Evolutionary conservation across 176 grass and related monocot species (phyloP).

Genomic region (Oryza meridionalis): DNA sequence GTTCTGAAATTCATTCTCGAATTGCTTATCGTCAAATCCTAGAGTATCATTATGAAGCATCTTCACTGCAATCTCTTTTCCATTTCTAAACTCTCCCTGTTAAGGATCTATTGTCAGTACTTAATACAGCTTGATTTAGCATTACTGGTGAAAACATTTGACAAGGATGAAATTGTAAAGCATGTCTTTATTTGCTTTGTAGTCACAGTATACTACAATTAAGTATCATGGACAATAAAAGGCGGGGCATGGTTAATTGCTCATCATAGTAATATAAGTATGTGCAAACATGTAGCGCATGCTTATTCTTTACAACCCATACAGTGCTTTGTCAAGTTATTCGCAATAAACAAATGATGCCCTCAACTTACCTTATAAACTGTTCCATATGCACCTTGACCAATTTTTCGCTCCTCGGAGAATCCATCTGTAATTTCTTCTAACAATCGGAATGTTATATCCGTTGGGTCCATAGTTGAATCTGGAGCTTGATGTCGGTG

Average conservation of each 20-base stretch:
- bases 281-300: not conserved
- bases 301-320: not conserved
- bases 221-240: not conserved
- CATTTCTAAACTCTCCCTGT: not conserved
- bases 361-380: slow-evolving; percentile 43
- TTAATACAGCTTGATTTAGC: not conserved
- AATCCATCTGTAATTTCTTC: slow-evolving; percentile 16
- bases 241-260: not conserved
- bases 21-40: not conserved
- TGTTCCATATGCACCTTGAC: slow-evolving; percentile 37
- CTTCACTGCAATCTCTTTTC: not conserved
- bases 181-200: no score
- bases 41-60: not conserved
- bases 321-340: not conserved
- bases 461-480: not conserved
- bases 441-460: slow-evolving; percentile 28
- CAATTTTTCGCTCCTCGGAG: not conserved
- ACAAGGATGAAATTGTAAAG: not conserved
- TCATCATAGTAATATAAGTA: not conserved
- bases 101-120: not conserved
- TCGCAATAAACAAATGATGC: not conserved
- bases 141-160: not conserved
- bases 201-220: not conserved
- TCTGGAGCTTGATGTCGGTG: not conserved
- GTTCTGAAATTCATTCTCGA: not conserved